phyloP scores from a whole-genome alignment of 75 land plant species.

The Isoetes taiwanensis region DNA sequence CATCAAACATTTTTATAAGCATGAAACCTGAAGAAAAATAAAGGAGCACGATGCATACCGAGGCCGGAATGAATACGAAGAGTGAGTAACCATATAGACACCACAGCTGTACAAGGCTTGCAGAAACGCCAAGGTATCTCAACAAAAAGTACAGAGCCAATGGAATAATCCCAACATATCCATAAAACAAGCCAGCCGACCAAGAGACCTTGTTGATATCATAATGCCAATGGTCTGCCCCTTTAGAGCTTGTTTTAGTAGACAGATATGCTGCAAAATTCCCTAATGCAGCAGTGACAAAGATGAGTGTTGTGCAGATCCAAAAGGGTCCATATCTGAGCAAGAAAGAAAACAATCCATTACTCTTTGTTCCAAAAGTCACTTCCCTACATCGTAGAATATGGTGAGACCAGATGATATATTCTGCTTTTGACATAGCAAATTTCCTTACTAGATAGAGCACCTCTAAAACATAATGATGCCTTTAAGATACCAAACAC shows the following conservation, averaged over 20 bases:
- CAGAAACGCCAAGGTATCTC: conserved; percentile 85
- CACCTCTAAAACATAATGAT: too few relatives aligned
- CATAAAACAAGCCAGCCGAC: conserved; percentile 96
- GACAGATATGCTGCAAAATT: conserved; percentile 92
- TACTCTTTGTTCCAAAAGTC: too few relatives aligned
- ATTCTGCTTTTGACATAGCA: too few relatives aligned
- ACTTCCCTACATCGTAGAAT: too few relatives aligned
- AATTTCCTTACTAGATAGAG: too few relatives aligned
- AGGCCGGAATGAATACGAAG: conserved; percentile 91
- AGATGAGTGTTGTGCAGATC: conserved; percentile 98
- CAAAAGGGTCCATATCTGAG: conserved; percentile 97
- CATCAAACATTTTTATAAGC: not conserved
- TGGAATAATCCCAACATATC: conserved; percentile 78
- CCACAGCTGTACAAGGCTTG: conserved; percentile 85
- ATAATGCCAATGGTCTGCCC: conserved; percentile 62
- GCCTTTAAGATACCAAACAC: too few relatives aligned
- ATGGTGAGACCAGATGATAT: too few relatives aligned
- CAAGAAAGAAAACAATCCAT: too few relatives aligned
- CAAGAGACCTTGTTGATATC: conserved; percentile 92
- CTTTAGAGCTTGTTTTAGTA: conserved; percentile 43
- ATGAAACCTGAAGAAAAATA: not conserved
- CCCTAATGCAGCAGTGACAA: conserved; percentile 95
- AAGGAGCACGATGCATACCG: conserved; percentile 35
- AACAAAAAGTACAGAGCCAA: conserved; percentile 63
- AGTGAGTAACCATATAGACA: conserved; percentile 96